Percentiles rank a stretch among this genome's conserved stretches.
phyloP scores from a whole-genome alignment of 2,329 filamentous ascomycete species.

The Annulohypoxylon truncatum region DNA sequence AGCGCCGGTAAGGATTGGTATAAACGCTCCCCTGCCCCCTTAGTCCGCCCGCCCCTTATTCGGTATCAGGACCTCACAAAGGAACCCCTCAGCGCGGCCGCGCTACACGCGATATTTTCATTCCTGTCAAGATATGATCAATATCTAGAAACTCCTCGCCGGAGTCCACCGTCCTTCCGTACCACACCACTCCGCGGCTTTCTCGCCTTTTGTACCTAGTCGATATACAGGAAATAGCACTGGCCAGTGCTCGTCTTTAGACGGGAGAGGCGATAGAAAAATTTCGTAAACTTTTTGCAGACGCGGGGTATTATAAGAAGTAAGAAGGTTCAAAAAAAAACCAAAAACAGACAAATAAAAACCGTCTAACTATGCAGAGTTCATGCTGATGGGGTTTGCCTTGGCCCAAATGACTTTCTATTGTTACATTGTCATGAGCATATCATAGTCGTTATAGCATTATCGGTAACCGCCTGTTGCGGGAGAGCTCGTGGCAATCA shows the following conservation, averaged over 20 bases:
- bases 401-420: conserved; percentile 43
- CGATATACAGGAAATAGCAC: conserved; percentile 31
- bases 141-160: neutral
- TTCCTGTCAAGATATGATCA: neutral
- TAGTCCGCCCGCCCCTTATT: conserved; percentile 1
- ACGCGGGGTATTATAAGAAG: conserved; percentile 36
- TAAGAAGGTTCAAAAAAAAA: conserved; percentile 13
- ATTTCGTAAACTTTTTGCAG: conserved; percentile 36
- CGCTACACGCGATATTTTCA: conserved; percentile 11
- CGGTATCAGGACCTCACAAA: conserved; percentile 18
- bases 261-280: conserved; percentile 19
- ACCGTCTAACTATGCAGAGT: conserved; percentile 46
- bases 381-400: conserved; percentile 38
- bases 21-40: conserved; percentile 4
- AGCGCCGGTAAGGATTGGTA: conserved; percentile 18
- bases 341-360: conserved; percentile 30
- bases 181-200: conserved; percentile 14
- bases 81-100: conserved; percentile 17
- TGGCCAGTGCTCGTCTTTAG: conserved; percentile 10
- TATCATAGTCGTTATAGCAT: conserved; percentile 49
- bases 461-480: conserved; percentile 60
- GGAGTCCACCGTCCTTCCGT: conserved; percentile 8
- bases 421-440: conserved; percentile 51
- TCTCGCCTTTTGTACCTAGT: conserved; percentile 17
- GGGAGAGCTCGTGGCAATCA: conserved; percentile 55